Evolutionary conservation across 2,329 filamentous ascomycete genomes (phyloP), one percentile per base, ranked within the genome.

Genomic region (Aureobasidium uvarum): DNA sequence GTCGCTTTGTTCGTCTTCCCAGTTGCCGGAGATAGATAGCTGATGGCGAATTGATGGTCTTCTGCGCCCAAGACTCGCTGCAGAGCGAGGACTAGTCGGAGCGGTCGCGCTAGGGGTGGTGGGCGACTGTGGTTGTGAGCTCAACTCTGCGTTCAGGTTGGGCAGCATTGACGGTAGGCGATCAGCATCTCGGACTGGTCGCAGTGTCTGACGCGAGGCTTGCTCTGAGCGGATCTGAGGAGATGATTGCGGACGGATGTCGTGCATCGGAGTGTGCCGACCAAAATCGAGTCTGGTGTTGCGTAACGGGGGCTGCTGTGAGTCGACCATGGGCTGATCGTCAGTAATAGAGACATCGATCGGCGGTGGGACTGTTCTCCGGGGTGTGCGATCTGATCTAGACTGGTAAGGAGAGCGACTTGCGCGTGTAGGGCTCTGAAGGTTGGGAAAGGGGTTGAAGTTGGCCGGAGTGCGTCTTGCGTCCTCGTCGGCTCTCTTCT

Each of bases 51-150:
- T 95, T 0, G 92, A 92, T 39, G 92, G 92, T 41, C 93, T 86
- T 71, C 91, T 84, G 60, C 89, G 84, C 20, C 85, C 80, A 66
- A 87, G 82, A 51, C 81, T 79, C 2, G 82, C 83, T 25, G 83
- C 66, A 50, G 75, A 72, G 66, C 75, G 72, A 31, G 77, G 77
- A 66, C 77, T 80, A 36, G 72, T 74, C 58, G 81, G 78, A 31
- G 87, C 81, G 1, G 89, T 86, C 54, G 89, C 89, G 51, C 90
- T 83, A 16, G 92, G 92, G 0, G 92, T 96, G 7, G 91, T 95
- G 0, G 92, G 92, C 14, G 92, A 97, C 66, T 93, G 90, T 10
- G 95, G 95, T 74, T 96, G 93, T n/a, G 94, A 97, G 48, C 85
- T 84, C 63, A 92, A 79, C 62, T 89, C 88, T 13, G 84, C 82